Conservation (phyloP, 2,329 filamentous ascomycete species). For the Beauveria asiatica region DNA sequence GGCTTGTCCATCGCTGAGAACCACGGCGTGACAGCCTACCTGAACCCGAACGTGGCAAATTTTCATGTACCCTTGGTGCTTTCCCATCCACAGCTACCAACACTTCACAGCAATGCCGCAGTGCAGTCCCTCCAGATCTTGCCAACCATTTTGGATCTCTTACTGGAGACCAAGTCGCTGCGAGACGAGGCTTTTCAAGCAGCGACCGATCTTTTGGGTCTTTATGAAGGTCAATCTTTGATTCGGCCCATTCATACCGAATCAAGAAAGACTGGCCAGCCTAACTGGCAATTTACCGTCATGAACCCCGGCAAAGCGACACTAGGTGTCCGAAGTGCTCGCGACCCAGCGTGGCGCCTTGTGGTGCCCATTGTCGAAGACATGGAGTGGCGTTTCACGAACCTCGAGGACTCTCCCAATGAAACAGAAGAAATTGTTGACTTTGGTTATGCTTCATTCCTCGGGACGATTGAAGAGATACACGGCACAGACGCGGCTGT, state of each 20-base stretch:
- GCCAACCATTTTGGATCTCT: conserved; percentile 27
- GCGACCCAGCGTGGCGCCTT: conserved; percentile 15
- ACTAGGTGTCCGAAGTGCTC: conserved; percentile 16
- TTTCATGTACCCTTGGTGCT: conserved; percentile 24
- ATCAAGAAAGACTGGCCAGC: conserved; percentile 15
- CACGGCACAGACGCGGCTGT: neutral
- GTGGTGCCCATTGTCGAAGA: conserved; percentile 18
- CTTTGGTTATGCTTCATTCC: neutral
- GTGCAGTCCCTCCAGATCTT: conserved; percentile 25
- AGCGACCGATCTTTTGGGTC: conserved; percentile 20
- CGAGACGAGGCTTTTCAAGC: conserved; percentile 17
- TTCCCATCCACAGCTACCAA: conserved; percentile 25
- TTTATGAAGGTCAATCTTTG: conserved; percentile 28
- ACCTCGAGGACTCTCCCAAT: neutral
- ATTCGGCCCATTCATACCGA: conserved; percentile 19
- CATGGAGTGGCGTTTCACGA: conserved; percentile 1
- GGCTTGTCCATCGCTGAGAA: conserved; percentile 25
- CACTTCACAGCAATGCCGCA: conserved; percentile 21
- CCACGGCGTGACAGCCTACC: conserved; percentile 21
- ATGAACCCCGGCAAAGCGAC: conserved; percentile 19
- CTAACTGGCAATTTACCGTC: conserved; percentile 19
- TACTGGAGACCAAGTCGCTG: conserved; percentile 25
- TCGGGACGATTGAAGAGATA: neutral
- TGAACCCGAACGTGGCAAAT: conserved; percentile 24
- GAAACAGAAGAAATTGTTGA: neutral